phyloP scores from a whole-genome alignment of 1,139 yeast species.

The Zygosaccharomyces sapae region DNA sequence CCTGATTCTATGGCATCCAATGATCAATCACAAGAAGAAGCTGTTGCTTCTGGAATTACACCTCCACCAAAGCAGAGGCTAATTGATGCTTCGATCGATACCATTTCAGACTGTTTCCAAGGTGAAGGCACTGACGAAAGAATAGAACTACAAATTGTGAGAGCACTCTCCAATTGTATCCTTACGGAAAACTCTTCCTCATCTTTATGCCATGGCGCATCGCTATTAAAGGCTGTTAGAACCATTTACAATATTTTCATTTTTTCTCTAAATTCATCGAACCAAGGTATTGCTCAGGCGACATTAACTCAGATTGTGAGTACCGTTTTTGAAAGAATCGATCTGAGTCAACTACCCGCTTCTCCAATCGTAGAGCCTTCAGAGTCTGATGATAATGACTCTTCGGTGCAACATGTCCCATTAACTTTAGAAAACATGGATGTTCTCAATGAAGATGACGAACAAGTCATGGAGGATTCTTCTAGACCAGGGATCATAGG shows the following conservation, averaged over 20 bases:
- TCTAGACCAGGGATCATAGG: slow-evolving; percentile 23
- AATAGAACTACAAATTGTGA: slow-evolving; percentile 85
- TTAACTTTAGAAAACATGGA: slow-evolving; percentile 60
- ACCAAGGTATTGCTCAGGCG: slow-evolving; percentile 95
- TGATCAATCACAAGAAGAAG: slow-evolving; percentile 33
- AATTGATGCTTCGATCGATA: slow-evolving; percentile 81
- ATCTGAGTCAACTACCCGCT: slow-evolving; percentile 19
- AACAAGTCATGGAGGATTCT: slow-evolving; percentile 49
- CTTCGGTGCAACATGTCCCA: slow-evolving; percentile 29
- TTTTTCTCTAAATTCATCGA: slow-evolving; percentile 71
- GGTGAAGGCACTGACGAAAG: slow-evolving; percentile 89
- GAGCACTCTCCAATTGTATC: slow-evolving; percentile 86
- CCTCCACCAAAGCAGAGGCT: slow-evolving; percentile 56
- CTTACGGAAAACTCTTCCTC: slow-evolving; percentile 51
- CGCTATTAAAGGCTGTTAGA: slow-evolving; percentile 82
- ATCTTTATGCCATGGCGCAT: slow-evolving; percentile 86
- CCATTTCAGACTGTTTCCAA: slow-evolving; percentile 79
- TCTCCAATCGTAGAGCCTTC: slow-evolving; percentile 5
- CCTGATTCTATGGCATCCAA: slow-evolving; percentile 39
- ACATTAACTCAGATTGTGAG: slow-evolving; percentile 86
- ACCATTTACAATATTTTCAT: slow-evolving; percentile 91
- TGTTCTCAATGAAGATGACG: slow-evolving; percentile 53
- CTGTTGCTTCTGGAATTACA: slow-evolving; percentile 39
- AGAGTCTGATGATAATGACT: slow-evolving; percentile 2
- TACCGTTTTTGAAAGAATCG: slow-evolving; percentile 75